Percentiles rank a stretch among this genome's conserved stretches.
Evolutionary conservation across 106 monocot species (phyloP).

Genomic region (Dendrobium chrysotoxum): DNA sequence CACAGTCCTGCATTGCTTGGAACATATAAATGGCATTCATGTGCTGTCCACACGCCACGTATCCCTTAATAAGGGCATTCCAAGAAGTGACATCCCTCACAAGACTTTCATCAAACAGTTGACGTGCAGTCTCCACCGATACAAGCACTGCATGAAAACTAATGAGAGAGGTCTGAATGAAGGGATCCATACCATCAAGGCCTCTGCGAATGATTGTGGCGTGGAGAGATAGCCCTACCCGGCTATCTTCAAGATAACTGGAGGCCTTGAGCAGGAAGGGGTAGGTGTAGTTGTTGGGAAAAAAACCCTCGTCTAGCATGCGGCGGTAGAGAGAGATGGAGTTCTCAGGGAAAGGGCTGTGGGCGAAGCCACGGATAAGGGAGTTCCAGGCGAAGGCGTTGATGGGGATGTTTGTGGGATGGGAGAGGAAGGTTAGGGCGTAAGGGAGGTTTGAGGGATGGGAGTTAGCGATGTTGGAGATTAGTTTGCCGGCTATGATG

Average conservation of each 20-base stretch:
- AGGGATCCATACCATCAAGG: slow-evolving; percentile 36
- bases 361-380: slow-evolving; percentile 32
- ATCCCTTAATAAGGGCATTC: slow-evolving; percentile 69
- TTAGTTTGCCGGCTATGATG: slow-evolving; percentile 23
- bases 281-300: slow-evolving; percentile 67
- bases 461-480: slow-evolving; percentile 24
- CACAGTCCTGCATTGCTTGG: slow-evolving; percentile 10
- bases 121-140: slow-evolving; percentile 5
- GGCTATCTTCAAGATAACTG: slow-evolving; percentile 16
- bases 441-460: slow-evolving; percentile 10
- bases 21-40: slow-evolving; percentile 38
- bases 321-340: slow-evolving; percentile 27
- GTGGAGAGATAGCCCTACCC: slow-evolving; percentile 35
- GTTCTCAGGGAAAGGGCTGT: slow-evolving; percentile 18
- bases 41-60: slow-evolving; percentile 17
- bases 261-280: slow-evolving; percentile 54
- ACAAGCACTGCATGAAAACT: slow-evolving; percentile 34
- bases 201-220: slow-evolving; percentile 43
- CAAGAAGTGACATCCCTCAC: slow-evolving; percentile 40
- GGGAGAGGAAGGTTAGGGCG: slow-evolving; percentile 12
- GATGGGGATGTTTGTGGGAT: neutral
- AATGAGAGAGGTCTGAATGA: slow-evolving; percentile 41
- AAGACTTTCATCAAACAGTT: slow-evolving; percentile 44
- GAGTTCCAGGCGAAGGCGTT: slow-evolving; percentile 33
- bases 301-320: slow-evolving; percentile 24